A percentile compares a stretch with the other conserved stretches of the same genome.
These are phyloP conservation scores for Albatrellus sp. DNA, from an alignment of 1,284 basidiomycete species.

Conservation along the genomic window DNA sequence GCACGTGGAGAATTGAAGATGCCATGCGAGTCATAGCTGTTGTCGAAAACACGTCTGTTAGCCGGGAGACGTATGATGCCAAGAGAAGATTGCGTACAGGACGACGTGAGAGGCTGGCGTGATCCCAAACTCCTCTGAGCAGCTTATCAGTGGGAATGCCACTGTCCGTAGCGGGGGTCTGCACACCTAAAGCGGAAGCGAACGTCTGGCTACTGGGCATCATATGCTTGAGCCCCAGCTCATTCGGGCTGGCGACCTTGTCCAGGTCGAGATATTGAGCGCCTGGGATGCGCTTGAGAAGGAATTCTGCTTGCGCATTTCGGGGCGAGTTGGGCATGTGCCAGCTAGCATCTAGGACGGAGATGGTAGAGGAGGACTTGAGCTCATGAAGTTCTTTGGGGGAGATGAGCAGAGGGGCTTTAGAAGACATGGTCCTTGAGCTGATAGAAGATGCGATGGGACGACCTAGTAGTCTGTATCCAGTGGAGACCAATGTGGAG, in stretches of 20 bases:
- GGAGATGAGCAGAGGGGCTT: constrained; percentile 37
- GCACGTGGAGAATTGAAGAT: constrained; percentile 86
- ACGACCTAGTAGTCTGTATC: constrained; percentile 1
- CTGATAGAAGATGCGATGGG: neutral
- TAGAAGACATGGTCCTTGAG: constrained; percentile 10
- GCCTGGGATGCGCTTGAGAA: constrained; percentile 56
- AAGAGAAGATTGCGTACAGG: constrained; percentile 27
- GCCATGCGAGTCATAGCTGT: constrained; percentile 77
- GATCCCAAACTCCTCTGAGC: constrained; percentile 64
- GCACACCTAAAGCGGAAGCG: constrained; percentile 67
- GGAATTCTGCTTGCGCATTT: constrained; percentile 52
- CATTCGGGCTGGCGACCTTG: constrained; percentile 53
- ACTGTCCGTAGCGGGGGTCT: neutral
- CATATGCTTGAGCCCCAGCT: constrained; percentile 86
- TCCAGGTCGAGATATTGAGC: constrained; percentile 81
- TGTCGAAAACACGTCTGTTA: neutral
- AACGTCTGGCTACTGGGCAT: constrained; percentile 73
- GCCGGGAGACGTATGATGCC: neutral
- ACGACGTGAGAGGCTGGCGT: constrained; percentile 70
- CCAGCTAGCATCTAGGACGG: constrained; percentile 72
- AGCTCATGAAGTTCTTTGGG: constrained; percentile 33
- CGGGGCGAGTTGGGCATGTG: constrained; percentile 78
- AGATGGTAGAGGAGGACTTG: constrained; percentile 17
- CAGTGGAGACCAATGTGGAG: no score
- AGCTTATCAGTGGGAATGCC: neutral